Evolutionary conservation across 2,329 filamentous ascomycete species (phyloP).

Genomic region (Exophiala aquamarina): DNA sequence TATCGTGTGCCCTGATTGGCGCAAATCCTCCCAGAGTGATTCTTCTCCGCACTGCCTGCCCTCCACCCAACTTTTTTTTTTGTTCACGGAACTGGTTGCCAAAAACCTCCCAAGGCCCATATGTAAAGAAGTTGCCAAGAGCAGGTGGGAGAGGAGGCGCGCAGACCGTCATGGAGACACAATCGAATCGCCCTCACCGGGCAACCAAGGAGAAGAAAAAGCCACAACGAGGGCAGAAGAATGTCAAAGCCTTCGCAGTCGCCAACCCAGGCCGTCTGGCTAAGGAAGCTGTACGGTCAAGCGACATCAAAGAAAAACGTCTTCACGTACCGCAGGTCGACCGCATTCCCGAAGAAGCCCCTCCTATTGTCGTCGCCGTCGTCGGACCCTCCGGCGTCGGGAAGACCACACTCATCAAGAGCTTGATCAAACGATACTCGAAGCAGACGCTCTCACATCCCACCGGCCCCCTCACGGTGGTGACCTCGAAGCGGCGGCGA

Average conservation of each 20-base stretch:
- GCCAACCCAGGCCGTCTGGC: constrained; percentile 77
- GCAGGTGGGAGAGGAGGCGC: too few species aligned
- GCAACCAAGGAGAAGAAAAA: constrained; percentile 88
- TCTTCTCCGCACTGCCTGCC: too few species aligned
- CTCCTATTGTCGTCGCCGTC: constrained; percentile 87
- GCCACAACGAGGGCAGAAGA: constrained; percentile 64
- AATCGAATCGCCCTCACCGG: constrained; percentile 81
- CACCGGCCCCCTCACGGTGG: constrained; percentile 88
- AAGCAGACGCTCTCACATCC: constrained; percentile 92
- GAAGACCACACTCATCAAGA: constrained; percentile 95
- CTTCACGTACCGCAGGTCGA: constrained; percentile 96
- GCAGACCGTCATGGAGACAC: constrained; percentile 65
- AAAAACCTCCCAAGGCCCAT: too few species aligned
- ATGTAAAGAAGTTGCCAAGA: too few species aligned
- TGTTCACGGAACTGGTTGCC: too few species aligned
- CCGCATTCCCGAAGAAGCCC: constrained; percentile 90
- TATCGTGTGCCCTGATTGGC: too few species aligned
- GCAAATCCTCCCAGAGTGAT: too few species aligned
- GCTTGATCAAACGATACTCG: constrained; percentile 86
- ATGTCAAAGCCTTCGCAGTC: constrained; percentile 90
- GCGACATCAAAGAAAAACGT: constrained; percentile 76
- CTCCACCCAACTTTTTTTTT: too few species aligned
- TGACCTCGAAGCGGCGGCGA: constrained; percentile 92
- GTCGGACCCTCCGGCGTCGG: constrained; percentile 94
- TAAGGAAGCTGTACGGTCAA: constrained; percentile 60